Percentiles rank a stretch among this genome's conserved stretches.
phyloP scores from a whole-genome alignment of 345 rosid species.

The Populus alba region DNA sequence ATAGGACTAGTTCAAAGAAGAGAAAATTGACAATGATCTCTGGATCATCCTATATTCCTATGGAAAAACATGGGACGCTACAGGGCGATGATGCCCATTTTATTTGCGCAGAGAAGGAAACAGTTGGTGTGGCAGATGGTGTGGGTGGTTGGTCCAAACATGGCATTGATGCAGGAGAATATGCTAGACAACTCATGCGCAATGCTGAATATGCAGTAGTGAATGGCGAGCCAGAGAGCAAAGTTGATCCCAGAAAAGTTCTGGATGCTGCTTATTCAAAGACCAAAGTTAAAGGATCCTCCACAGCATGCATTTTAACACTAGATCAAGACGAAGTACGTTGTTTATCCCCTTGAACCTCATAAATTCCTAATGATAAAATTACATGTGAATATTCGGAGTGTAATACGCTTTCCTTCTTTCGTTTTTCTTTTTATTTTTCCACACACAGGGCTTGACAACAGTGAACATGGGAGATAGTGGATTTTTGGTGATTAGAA shows the following conservation, averaged over 20 bases:
- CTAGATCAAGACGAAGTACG: neutral
- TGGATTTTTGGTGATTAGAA: constrained; percentile 11
- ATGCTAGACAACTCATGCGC: constrained; percentile 13
- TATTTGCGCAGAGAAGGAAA: constrained; percentile 15
- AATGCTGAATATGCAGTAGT: constrained; percentile 5
- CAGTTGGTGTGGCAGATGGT: constrained; percentile 24
- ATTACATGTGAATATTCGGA: too few relatives aligned
- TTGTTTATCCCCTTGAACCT: too few relatives aligned
- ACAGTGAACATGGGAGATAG: constrained; percentile 14
- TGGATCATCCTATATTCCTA: constrained; percentile 19
- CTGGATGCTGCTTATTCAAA: constrained; percentile 3
- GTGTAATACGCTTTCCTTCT: neutral
- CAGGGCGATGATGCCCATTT: constrained; percentile 21
- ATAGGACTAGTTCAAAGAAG: neutral
- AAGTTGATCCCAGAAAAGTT: constrained; percentile 13
- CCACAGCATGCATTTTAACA: constrained; percentile 8
- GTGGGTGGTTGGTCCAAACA: constrained; percentile 6
- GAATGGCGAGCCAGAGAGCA: too few relatives aligned
- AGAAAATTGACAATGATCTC: constrained; percentile 1
- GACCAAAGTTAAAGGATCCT: constrained; percentile 9
- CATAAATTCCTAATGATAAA: too few relatives aligned
- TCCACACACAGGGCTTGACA: neutral
- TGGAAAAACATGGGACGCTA: neutral
- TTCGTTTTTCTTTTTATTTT: neutral
- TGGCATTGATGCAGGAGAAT: constrained; percentile 20